Evolutionary conservation across 345 rosid species (phyloP).

Genomic region (Geranium rotundifolium): DNA sequence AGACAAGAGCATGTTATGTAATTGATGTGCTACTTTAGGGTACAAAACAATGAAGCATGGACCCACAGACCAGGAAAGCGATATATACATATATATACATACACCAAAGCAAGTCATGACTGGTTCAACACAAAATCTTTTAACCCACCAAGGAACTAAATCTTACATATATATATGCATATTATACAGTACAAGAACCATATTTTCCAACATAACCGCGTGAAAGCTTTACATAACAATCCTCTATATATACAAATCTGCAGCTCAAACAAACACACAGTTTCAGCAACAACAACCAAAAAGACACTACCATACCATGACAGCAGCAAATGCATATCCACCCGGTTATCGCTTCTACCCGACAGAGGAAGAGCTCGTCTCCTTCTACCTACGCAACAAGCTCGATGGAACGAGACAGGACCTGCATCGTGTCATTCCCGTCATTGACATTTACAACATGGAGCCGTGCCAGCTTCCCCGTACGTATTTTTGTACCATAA

Average conservation of each 20-base stretch:
- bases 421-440: constrained; percentile 53
- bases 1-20: no score
- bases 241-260: not conserved
- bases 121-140: no score
- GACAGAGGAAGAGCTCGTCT: constrained; percentile 77
- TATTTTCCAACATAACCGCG: not conserved
- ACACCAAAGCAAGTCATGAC: no score
- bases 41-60: no score
- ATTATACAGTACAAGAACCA: not conserved
- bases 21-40: no score
- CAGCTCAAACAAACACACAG: not conserved
- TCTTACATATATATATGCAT: no score
- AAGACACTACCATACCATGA: not conserved
- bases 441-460: constrained; percentile 34
- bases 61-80: no score
- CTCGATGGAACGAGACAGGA: constrained; percentile 44
- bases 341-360: constrained; percentile 81
- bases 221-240: not conserved
- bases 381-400: constrained; percentile 67
- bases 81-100: no score
- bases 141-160: no score
- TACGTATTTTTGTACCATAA: constrained; percentile 12
- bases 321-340: not conserved
- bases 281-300: not conserved
- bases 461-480: constrained; percentile 80